Conservation (phyloP, 2,329 filamentous ascomycete genomes). For the Penicillium hordei region DNA sequence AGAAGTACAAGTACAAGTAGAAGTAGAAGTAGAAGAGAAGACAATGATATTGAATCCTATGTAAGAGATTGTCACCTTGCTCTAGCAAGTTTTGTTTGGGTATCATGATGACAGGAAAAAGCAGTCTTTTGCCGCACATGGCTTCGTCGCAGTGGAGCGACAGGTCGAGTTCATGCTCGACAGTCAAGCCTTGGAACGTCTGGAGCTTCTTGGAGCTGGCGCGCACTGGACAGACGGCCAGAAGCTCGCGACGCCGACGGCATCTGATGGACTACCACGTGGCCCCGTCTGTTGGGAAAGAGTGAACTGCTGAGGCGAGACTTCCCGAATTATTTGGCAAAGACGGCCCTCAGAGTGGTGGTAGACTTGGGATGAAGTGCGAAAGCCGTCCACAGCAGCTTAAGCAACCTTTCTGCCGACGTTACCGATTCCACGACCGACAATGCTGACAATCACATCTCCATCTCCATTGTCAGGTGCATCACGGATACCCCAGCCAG, state of each 20-base stretch:
- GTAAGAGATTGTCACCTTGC: conserved; percentile 8
- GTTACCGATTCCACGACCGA: conserved; percentile 90
- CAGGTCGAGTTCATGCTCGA: conserved; percentile 6
- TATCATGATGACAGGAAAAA: conserved; percentile 7
- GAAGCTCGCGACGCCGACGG: conserved; percentile 4
- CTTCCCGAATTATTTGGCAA: not conserved
- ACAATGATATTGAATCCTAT: conserved; percentile 7
- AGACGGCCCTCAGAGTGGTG: not conserved
- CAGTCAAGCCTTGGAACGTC: conserved; percentile 1
- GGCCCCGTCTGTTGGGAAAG: conserved; percentile 1
- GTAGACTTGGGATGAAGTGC: conserved; percentile 4
- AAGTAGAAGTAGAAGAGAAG: not conserved
- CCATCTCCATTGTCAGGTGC: conserved; percentile 61
- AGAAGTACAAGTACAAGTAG: not conserved
- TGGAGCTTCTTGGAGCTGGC: conserved; percentile 3
- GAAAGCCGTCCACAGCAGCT: conserved; percentile 22
- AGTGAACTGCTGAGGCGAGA: not conserved
- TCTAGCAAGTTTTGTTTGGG: conserved; percentile 7
- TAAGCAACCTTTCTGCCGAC: conserved; percentile 84
- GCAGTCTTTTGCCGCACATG: conserved; percentile 4
- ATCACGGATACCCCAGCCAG: conserved; percentile 85
- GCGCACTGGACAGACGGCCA: conserved; percentile 10
- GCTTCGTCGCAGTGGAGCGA: conserved; percentile 1
- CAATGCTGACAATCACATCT: conserved; percentile 84
- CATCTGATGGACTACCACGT: conserved; percentile 4